Conservation (phyloP, 2,329 filamentous ascomycete genomes). For the Sarocladiaceae sp. region DNA sequence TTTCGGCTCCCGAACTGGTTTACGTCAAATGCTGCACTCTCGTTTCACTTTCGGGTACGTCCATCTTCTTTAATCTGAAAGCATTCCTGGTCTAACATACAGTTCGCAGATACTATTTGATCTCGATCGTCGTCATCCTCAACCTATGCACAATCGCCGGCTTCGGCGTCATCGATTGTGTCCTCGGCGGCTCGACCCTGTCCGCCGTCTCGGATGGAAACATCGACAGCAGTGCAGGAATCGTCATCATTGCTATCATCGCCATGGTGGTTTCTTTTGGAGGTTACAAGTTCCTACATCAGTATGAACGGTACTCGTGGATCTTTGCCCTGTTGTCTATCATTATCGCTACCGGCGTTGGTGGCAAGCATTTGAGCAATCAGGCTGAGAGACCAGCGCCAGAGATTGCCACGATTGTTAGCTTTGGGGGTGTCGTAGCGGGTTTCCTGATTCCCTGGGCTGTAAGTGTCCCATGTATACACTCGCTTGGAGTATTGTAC, state of each 20-base stretch:
- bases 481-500: too few species aligned
- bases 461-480: too few species aligned
- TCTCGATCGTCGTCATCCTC: slow-evolving; percentile 25
- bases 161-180: slow-evolving; percentile 42
- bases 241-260: slow-evolving; percentile 42
- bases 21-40: slow-evolving; percentile 44
- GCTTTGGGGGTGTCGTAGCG: too few species aligned
- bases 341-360: too few species aligned
- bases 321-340: too few species aligned
- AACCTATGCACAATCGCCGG: slow-evolving; percentile 44
- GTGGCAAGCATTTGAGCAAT: too few species aligned
- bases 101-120: slow-evolving; percentile 15
- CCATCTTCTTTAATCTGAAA: slow-evolving; percentile 24
- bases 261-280: slow-evolving; percentile 42
- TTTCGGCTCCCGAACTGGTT: slow-evolving; percentile 38
- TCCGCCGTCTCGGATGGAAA: slow-evolving; percentile 30
- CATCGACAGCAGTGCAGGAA: slow-evolving; percentile 40
- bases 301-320: slow-evolving; percentile 44
- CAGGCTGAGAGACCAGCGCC: too few species aligned
- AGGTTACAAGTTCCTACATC: slow-evolving; percentile 39
- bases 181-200: slow-evolving; percentile 41
- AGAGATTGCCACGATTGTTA: too few species aligned
- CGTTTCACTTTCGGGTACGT: slow-evolving; percentile 26
- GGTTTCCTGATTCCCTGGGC: too few species aligned
- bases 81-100: background rate